phyloP scores from a whole-genome alignment of 2,329 filamentous ascomycete species.

The Septoria petroselini region DNA sequence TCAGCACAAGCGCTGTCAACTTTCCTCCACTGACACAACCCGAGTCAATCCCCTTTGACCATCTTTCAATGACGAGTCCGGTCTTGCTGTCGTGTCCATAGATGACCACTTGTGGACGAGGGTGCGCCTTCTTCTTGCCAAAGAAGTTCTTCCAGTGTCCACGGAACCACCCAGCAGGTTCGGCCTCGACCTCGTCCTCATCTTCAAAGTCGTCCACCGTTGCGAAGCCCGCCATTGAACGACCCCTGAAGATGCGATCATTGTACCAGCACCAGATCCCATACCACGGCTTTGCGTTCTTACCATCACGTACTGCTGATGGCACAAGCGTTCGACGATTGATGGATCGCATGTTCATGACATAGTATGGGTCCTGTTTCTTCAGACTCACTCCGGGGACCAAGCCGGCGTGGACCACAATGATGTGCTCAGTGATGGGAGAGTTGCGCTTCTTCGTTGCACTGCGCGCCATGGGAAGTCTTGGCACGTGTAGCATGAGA shows the following conservation, averaged over 20 bases:
- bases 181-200: background rate
- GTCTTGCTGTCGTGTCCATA: conserved; percentile 82
- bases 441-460: conserved; percentile 41
- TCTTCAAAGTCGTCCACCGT: conserved; percentile 12
- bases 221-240: conserved; percentile 24
- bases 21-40: conserved; percentile 73
- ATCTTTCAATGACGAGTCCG: conserved; percentile 65
- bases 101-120: conserved; percentile 62
- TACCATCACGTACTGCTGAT: conserved; percentile 40
- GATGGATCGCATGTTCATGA: conserved; percentile 90
- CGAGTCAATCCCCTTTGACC: conserved; percentile 81
- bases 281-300: conserved; percentile 32
- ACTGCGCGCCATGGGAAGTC: conserved; percentile 29
- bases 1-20: conserved; percentile 74
- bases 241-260: conserved; percentile 29
- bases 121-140: conserved; percentile 36
- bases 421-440: conserved; percentile 60
- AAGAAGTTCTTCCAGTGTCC: conserved; percentile 26
- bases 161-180: conserved; percentile 9
- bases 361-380: conserved; percentile 70
- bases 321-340: conserved; percentile 61
- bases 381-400: conserved; percentile 70
- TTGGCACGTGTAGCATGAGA: conserved; percentile 38
- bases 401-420: conserved; percentile 82
- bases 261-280: conserved; percentile 38